Evolutionary conservation across 2,329 filamentous ascomycete genomes (phyloP).

Genomic region (Tetracladium maxilliforme): DNA sequence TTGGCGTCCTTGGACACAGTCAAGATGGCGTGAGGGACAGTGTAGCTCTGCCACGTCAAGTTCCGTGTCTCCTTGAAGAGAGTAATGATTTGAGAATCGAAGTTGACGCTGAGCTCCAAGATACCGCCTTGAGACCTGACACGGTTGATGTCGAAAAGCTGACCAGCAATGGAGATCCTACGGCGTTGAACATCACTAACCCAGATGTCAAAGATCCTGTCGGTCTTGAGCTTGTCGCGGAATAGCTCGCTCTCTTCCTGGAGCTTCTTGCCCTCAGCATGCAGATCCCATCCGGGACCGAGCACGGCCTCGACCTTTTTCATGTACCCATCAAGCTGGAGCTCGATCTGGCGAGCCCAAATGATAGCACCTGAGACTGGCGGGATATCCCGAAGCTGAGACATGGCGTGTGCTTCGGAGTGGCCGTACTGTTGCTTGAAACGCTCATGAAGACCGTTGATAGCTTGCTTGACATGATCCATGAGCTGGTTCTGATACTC

Average conservation of each 20-base stretch:
- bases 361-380: conserved; percentile 96
- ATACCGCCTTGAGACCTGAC: conserved; percentile 84
- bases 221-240: conserved; percentile 88
- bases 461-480: conserved; percentile 94
- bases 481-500: conserved; percentile 98
- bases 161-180: conserved; percentile 81
- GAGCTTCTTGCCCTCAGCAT: conserved; percentile 88
- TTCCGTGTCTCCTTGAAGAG: conserved; percentile 98
- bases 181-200: conserved; percentile 76
- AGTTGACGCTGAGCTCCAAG: conserved; percentile 85
- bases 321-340: conserved; percentile 93
- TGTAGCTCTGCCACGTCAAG: conserved; percentile 85
- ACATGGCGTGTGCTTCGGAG: conserved; percentile 96
- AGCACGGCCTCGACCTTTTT: conserved; percentile 98
- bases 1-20: conserved; percentile 98
- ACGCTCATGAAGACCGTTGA: conserved; percentile 81
- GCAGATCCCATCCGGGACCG: conserved; percentile 85
- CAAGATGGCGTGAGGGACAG: conserved; percentile 85
- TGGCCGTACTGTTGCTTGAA: conserved; percentile 99
- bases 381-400: conserved; percentile 85
- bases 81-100: conserved; percentile 92
- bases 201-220: conserved; percentile 92
- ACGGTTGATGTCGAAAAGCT: conserved; percentile 77
- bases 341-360: conserved; percentile 93
- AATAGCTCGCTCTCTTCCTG: conserved; percentile 86